Evolutionary conservation across 805 yeast species (phyloP), one percentile per base, ranked within the genome.

Genomic region (Grigorovia transvaalensis): DNA sequence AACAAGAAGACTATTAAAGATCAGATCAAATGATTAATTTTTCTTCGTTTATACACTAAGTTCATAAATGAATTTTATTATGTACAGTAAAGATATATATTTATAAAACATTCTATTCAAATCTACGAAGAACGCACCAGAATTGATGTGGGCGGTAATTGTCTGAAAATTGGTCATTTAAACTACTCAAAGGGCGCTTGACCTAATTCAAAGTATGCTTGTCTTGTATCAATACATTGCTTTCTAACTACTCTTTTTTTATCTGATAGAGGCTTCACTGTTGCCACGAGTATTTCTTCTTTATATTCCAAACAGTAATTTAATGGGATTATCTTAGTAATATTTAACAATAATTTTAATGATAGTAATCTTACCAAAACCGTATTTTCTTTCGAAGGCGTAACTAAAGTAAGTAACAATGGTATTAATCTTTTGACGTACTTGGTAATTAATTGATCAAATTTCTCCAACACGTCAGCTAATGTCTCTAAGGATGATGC

Each of bases 141-240:
- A 23, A 23, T 23, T 23, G 27, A 3, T 23, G 27, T 23, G 3
- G 27, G 27, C 27, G 27, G 27, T 23, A 23, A 23, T 23, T 23
- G 27, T 6, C 27, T 23, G 27, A 23, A 23, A 23, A 23, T 23
- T 23, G 27, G 27, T 6, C 27, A 23, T 23, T 17, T 27, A 9
- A 48, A 19, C 57, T 51, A 67, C 35, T 70, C 73, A 49, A 66
- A 66, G 30, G 70, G 68, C 19, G 61, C 66, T 52, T 62, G 69
- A 44, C 76, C 75, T 35, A 73, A 52, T 51, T 85, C 95, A 64
- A 71, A 87, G 60, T 79, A 84, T 0, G 75, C 71, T 63, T 91
- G 97, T 61, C 96, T 78, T 51, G 91, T 80, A 58, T 85, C 88
- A 50, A 85, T 82, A 7, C 91, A 85, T 49, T 79, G 74, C 63